Conservation (phyloP, 225 moss, liverwort and hornwort species). For the Neckera pumila region DNA sequence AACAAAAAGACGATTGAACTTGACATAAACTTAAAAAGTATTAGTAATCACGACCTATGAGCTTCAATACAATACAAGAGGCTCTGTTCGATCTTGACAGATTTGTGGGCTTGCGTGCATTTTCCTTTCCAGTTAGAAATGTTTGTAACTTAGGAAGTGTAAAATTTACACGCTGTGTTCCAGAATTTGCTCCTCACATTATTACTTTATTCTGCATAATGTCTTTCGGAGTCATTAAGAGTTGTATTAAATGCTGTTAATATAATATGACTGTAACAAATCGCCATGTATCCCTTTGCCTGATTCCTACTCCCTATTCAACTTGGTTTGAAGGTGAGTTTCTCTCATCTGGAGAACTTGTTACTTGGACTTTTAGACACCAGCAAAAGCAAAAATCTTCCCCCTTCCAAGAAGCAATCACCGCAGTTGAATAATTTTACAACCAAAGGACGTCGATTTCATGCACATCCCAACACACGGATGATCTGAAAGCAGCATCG, state of each 20-base stretch:
- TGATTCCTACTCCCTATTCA: neutral
- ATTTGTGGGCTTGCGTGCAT: neutral
- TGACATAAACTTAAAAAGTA: neutral
- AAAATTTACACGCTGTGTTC: too few relatives aligned
- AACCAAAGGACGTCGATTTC: neutral
- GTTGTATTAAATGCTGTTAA: neutral
- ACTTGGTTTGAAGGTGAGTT: neutral
- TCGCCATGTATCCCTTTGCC: neutral
- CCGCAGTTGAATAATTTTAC: neutral
- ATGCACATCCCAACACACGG: neutral
- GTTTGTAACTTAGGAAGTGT: neutral
- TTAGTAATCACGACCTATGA: neutral
- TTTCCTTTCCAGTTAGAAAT: neutral
- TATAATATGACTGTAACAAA: too few relatives aligned
- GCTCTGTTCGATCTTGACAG: neutral
- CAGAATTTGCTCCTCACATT: neutral
- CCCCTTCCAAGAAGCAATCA: neutral
- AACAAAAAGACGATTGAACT: neutral
- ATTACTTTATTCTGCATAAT: neutral
- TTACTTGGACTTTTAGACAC: too few relatives aligned
- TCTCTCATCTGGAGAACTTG: neutral
- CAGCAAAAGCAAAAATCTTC: neutral
- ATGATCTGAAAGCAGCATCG: neutral
- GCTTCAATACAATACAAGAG: neutral
- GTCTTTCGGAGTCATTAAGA: neutral